Evolutionary conservation across 1,284 basidiomycete species (phyloP).

Genomic region (Fomitopsis palustris): DNA sequence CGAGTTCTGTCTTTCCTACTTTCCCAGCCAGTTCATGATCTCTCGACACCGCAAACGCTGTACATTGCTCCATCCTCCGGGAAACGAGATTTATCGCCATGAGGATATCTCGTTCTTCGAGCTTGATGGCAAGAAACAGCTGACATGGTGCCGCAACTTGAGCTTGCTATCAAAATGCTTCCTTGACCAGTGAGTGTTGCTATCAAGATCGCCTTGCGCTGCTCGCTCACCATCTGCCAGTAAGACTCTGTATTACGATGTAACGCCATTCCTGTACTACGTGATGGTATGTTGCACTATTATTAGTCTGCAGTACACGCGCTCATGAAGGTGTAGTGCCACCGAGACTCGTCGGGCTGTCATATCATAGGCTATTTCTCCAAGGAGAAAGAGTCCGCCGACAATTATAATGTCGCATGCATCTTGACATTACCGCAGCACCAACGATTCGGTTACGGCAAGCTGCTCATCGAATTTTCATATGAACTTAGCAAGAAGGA

Average conservation of each 20-base stretch:
- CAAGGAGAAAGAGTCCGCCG: constrained; percentile 98
- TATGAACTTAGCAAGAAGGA: constrained; percentile 98
- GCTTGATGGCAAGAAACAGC: constrained; percentile 94
- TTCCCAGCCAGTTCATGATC: constrained; percentile 85
- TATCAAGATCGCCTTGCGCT: constrained; percentile 2
- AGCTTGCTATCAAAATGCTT: constrained; percentile 98
- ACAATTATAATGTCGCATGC: constrained; percentile 99
- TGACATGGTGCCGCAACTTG: constrained; percentile 96
- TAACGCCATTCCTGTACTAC: constrained; percentile 99
- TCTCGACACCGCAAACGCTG: constrained; percentile 90
- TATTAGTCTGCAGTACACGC: neutral
- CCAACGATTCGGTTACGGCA: constrained; percentile 94
- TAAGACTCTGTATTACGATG: constrained; percentile 99
- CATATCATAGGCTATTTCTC: constrained; percentile 99
- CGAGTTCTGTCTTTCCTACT: constrained; percentile 96
- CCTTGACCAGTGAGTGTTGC: constrained; percentile 78
- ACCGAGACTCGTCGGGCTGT: constrained; percentile 87
- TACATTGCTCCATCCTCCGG: constrained; percentile 92
- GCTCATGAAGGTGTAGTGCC: constrained; percentile 46
- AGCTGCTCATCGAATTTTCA: constrained; percentile 95
- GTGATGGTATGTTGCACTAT: constrained; percentile 70
- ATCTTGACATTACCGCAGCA: constrained; percentile 97
- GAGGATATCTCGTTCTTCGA: constrained; percentile 98
- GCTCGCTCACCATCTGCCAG: constrained; percentile 39
- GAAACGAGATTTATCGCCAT: constrained; percentile 98